phyloP scores from a whole-genome alignment of 768 basidiomycete genomes.

The Trametes meyenii region DNA sequence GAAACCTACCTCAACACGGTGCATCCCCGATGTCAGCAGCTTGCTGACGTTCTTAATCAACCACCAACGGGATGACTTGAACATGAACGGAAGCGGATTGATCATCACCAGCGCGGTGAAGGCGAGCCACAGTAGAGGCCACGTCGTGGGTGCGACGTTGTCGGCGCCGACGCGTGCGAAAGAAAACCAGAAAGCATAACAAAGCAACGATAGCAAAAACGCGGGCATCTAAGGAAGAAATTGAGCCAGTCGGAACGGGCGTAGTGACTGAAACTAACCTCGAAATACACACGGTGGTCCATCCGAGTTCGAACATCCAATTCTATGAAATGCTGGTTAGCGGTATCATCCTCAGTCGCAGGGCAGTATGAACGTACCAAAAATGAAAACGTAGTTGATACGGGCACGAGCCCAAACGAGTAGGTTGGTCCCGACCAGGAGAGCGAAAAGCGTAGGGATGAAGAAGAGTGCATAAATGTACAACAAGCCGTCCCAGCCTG shows the following conservation, averaged over 20 bases:
- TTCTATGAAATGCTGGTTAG: conserved; percentile 45
- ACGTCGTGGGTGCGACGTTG: conserved; percentile 65
- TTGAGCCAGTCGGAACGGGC: background rate
- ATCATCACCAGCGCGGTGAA: conserved; percentile 61
- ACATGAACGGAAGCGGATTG: conserved; percentile 74
- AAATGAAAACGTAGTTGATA: conserved; percentile 95
- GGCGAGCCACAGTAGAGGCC: conserved; percentile 83
- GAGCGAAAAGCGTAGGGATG: conserved; percentile 72
- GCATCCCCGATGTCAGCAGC: conserved; percentile 68
- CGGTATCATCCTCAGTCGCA: background rate
- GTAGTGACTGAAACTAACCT: conserved; percentile 41
- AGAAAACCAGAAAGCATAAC: conserved; percentile 84
- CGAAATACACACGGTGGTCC: conserved; percentile 79
- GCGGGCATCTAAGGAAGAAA: conserved; percentile 64
- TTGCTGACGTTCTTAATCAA: conserved; percentile 62
- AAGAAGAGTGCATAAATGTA: conserved; percentile 76
- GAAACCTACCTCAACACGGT: conserved; percentile 69
- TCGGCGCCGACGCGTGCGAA: conserved; percentile 63
- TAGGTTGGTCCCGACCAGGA: conserved; percentile 84
- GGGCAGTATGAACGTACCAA: conserved; percentile 52
- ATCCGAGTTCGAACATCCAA: conserved; percentile 70
- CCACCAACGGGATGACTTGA: conserved; percentile 79
- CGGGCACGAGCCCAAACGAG: conserved; percentile 71
- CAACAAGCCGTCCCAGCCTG: conserved; percentile 73
- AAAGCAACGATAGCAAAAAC: conserved; percentile 73